Base-by-base conservation (phyloP, 371 early-diverging fungal genomes). In the Synchytrium microbalum region DNA sequence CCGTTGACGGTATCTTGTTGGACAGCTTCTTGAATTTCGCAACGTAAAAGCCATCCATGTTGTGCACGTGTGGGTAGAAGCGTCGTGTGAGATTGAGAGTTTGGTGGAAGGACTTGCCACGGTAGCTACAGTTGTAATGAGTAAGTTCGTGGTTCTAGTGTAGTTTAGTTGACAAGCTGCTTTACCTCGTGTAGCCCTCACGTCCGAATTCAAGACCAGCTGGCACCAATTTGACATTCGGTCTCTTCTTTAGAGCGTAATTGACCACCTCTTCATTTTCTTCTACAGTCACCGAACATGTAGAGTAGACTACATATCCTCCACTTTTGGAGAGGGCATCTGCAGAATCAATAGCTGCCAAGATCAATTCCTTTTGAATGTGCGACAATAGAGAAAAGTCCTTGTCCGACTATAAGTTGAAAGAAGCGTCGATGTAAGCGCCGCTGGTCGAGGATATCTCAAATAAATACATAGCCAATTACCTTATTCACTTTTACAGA, bases 1-100 rank as follows among this genome's bases (percentile, higher is more conserved):
- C 66, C 33, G n/a, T n/a, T n/a, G n/a, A n/a, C n/a, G 46, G 46
- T 38, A 38, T 38, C 58, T 73, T 78, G 69, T 83, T 81, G 1
- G 71, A 70, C 1, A 70, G 62, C 76, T 96, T 92, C 77, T 90
- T 88, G 74, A 99, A 89, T 69, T 98, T 99, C 53, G 97, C 94
- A 26, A 99, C 96, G 76, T 84, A 99, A 87, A 99, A 99, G 61
- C 99, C 99, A 78, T 99, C 99, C 97, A 98, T 97, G 77, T 99
- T 99, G 77, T 99, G 95, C 27, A 93, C 88, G 75, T 99, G 99
- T 32, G 99, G 98, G 78, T 98, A 99, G 80, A 91, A 93, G 64
- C 99, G 85, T 61, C 93, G 84, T 0, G 98, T 91, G 62, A 92
- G 73, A 32, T 82, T 82, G 61, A 99, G 64, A 23, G 88, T 83